These are phyloP conservation scores for Diophrys appendiculata DNA, from an alignment of 73 alveolate species.

Conservation along the genomic window DNA sequence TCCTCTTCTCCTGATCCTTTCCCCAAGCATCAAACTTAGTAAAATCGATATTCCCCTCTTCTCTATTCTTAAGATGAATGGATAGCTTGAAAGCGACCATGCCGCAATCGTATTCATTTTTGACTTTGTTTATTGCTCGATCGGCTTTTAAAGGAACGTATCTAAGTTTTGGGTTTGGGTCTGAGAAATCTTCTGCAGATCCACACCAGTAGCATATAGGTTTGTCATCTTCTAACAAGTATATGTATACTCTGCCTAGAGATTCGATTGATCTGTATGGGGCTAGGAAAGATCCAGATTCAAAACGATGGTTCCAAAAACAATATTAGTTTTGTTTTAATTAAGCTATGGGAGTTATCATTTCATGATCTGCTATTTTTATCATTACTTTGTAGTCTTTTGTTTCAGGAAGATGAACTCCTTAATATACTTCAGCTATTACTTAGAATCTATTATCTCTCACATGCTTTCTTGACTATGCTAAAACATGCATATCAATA, in stretches of 20 bases:
- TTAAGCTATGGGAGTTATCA: constrained; percentile 17
- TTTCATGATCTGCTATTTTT: constrained; percentile 38
- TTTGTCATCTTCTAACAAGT: constrained; percentile 26
- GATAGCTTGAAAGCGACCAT: constrained; percentile 39
- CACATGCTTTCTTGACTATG: constrained; percentile 7
- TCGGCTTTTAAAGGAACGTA: constrained; percentile 46
- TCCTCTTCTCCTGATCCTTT: background rate
- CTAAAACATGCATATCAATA: constrained; percentile 5
- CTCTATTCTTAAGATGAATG: constrained; percentile 19
- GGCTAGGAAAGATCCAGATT: constrained; percentile 9
- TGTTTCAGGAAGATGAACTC: constrained; percentile 33
- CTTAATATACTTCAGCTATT: constrained; percentile 46
- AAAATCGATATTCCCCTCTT: background rate
- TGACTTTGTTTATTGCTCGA: constrained; percentile 35
- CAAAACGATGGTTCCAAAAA: constrained; percentile 34
- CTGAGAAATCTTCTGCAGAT: constrained; percentile 20
- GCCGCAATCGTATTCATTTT: constrained; percentile 55
- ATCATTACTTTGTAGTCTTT: constrained; percentile 33
- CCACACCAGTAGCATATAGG: constrained; percentile 40
- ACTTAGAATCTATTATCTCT: constrained; percentile 13
- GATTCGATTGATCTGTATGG: constrained; percentile 23
- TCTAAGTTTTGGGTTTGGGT: constrained; percentile 34
- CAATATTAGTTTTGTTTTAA: background rate
- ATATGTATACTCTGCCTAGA: constrained; percentile 32
- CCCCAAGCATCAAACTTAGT: background rate